Conservation (phyloP, 179 eudicot species). For the Beta lomatogona region DNA sequence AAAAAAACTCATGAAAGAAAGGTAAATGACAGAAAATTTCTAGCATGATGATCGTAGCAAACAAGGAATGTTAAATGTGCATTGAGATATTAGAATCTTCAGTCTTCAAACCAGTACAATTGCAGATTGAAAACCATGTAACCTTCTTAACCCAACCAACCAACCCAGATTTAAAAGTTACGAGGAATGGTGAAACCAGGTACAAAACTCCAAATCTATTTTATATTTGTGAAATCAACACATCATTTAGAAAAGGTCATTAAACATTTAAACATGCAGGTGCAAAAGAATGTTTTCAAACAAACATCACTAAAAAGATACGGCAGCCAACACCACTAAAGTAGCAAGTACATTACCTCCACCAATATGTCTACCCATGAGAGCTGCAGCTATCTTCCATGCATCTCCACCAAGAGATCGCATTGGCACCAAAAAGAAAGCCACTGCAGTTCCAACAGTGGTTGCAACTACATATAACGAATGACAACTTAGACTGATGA, state of each 20-base stretch:
- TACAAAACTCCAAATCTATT: neutral
- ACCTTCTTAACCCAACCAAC: neutral
- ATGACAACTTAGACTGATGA: slow-evolving; percentile 21
- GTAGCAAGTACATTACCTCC: slow-evolving; percentile 54
- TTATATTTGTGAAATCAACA: neutral
- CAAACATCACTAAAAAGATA: slow-evolving; percentile 4
- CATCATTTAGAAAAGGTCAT: slow-evolving; percentile 2
- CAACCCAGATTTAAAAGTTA: neutral
- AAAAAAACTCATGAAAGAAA: neutral
- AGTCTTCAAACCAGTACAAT: neutral
- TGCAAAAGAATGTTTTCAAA: neutral
- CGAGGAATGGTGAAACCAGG: neutral
- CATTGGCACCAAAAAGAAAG: slow-evolving; percentile 82
- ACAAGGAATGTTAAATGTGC: neutral
- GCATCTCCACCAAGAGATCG: slow-evolving; percentile 74
- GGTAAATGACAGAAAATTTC: neutral
- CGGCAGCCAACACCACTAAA: slow-evolving; percentile 1
- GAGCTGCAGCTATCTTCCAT: slow-evolving; percentile 92
- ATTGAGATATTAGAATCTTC: neutral
- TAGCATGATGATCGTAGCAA: neutral
- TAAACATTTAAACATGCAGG: neutral
- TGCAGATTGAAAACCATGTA: neutral
- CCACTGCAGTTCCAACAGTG: slow-evolving; percentile 66
- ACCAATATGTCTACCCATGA: slow-evolving; percentile 91
- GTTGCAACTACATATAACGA: slow-evolving; percentile 63